Evolutionary conservation across 2,329 filamentous ascomycete species (phyloP), one percentile per base, ranked within the genome.

Genomic region (Penicillium oxalicum): DNA sequence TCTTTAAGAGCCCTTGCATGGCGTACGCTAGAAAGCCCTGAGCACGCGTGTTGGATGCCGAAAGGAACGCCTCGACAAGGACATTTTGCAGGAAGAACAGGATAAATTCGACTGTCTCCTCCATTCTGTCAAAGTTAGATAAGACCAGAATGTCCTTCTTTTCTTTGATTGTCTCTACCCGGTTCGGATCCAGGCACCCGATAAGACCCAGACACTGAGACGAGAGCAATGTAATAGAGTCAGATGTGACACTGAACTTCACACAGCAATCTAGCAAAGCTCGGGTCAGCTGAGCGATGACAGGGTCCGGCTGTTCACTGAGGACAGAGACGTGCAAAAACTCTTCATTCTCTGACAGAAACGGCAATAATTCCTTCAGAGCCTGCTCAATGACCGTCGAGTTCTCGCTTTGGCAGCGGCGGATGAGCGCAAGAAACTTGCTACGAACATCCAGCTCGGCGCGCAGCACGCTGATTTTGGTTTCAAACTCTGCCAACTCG

Each of bases 11-110:
- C 60, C 95, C 86, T 68, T 99, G 93, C 83, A 98, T 96, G 2
- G 86, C 88, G 68, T 87, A 98, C 1, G 91, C 91, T 13, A 99
- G 77, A 63, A 94, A 95, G 0, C 90, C 91, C 67, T 97, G 93
- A 5, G 90, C 79, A 55, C 83, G 84, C 2, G 90, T 87, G 64
- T 96, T 94, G 0, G 87, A 93, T 1, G 88, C 87, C 1, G 91
- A 95, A 38, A 95, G 75, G 63, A 98, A 99, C 0, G 91, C 86
- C 52, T 91, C 90, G 26, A 97, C 89, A 9, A 98, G 74, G 6
- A 95, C 86, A 62, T 94, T 80, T 61, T 95, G 86, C 12, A 99
- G 76, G 40, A 95, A 77, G 60, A 91, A 90, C 36, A 93, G 76
- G 6, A 89, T 82, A 67, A 97, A 99, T 53, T 93, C 83, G 12